A percentile compares a stretch with the other conserved stretches of the same genome.
These are phyloP conservation scores for Saturnispora besseyi DNA, from an alignment of 805 yeast genomes.

Conservation along the genomic window DNA sequence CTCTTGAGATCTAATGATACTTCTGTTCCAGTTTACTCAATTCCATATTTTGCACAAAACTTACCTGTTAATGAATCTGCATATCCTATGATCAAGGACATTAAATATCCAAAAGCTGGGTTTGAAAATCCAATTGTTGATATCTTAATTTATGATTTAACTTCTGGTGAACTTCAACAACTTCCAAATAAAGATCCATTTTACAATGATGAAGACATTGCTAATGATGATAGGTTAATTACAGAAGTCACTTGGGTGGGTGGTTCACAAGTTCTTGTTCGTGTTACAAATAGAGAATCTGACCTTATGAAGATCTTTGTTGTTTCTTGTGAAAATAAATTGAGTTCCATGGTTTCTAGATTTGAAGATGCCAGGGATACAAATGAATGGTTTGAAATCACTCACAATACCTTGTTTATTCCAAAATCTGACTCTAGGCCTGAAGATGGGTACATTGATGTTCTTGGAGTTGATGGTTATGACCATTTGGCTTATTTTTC, in stretches of 20 bases:
- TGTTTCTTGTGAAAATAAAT: slow-evolving; percentile 33
- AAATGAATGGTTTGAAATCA: slow-evolving; percentile 72
- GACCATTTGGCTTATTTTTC: slow-evolving; percentile 79
- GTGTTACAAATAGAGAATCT: slow-evolving; percentile 56
- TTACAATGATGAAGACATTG: slow-evolving; percentile 33
- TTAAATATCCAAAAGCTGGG: slow-evolving; percentile 85
- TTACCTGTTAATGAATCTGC: slow-evolving; percentile 23
- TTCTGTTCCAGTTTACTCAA: slow-evolving; percentile 58
- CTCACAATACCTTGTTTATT: slow-evolving; percentile 50
- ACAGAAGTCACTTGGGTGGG: slow-evolving; percentile 73
- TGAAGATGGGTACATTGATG: slow-evolving; percentile 73
- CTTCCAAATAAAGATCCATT: slow-evolving; percentile 29
- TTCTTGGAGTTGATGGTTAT: slow-evolving; percentile 51
- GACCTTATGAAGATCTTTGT: slow-evolving; percentile 52
- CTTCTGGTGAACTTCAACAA: slow-evolving; percentile 15
- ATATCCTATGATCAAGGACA: slow-evolving; percentile 51
- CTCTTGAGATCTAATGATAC: slow-evolving; percentile 67
- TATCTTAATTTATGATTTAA: slow-evolving; percentile 37
- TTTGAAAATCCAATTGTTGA: slow-evolving; percentile 61
- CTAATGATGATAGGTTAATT: slow-evolving; percentile 39
- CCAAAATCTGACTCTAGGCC: slow-evolving; percentile 43
- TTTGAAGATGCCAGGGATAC: slow-evolving; percentile 35
- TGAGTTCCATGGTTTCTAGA: slow-evolving; percentile 36
- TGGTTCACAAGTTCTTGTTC: slow-evolving; percentile 38
- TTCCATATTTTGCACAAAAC: slow-evolving; percentile 64